Evolutionary conservation across 495 filamentous ascomycete species (phyloP), one percentile per base, ranked within the genome.

Genomic region (Penicillium canariense): DNA sequence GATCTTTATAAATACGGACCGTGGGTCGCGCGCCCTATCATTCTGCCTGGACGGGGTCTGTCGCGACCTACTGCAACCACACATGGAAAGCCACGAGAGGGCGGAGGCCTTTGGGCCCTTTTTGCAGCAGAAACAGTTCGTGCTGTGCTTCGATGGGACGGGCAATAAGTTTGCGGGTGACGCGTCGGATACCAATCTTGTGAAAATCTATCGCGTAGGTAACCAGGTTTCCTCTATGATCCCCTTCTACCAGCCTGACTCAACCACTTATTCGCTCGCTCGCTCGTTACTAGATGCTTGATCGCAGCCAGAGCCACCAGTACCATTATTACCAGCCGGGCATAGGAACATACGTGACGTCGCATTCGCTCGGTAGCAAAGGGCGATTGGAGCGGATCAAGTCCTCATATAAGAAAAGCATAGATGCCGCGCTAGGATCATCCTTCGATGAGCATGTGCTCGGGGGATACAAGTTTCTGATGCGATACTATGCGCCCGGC

Each of bases 81-180:
- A 51, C 7, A 51, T 51, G 36, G 45, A 48, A 10, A 1, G 12
- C 26, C n/a, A 40, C 5, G 15, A 27, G n/a, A 26, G 15, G 10
- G 47, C 18, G 26, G 45, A 56, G 39, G 6, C 20, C 11, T 48
- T 44, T 5, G 58, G 49, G 6, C 50, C 53, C 1, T 28, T 53
- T 2, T 22, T 22, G 10, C 53, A 59, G 31, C 68, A 68, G 4
- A 78, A 72, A 60, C 77, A 80, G 43, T 77, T 94, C 46, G 82
- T 96, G 11, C 72, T 95, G 2, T 93, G 90, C 61, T 95, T 95
- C 55, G 90, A 96, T 68, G 90, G 90, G 15, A 95, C 90, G 0
- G 90, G 90, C 3, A 93, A 95, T 61, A 88, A 90, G 60, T 94
- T 93, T 61, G 76, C 77, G 25, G 88, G 90, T 5, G 87, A 89